These are phyloP conservation scores for Chrysoporthe deuterocubensis DNA, from an alignment of 2,329 filamentous ascomycete genomes.

Conservation along the genomic window DNA sequence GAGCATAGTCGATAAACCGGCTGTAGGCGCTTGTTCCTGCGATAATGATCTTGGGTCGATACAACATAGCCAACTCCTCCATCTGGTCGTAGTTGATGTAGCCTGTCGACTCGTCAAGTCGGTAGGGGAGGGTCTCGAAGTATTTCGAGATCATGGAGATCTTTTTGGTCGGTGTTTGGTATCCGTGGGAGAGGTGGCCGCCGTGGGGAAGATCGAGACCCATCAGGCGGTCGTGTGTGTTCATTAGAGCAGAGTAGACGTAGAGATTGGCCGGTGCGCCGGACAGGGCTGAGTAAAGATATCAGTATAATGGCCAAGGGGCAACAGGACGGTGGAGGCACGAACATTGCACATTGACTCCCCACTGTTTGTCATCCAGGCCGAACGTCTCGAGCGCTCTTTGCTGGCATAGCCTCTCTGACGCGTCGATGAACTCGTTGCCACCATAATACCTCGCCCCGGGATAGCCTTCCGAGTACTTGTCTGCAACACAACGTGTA, in stretches of 20 bases:
- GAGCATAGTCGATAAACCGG: conserved; percentile 91
- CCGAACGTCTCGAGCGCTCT: conserved; percentile 87
- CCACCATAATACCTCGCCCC: conserved; percentile 96
- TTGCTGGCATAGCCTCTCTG: conserved; percentile 87
- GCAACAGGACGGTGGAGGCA: conserved; percentile 23
- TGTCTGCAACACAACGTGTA: conserved; percentile 62
- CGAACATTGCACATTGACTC: conserved; percentile 91
- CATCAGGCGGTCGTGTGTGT: conserved; percentile 94
- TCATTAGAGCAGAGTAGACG: conserved; percentile 92
- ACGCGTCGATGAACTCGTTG: conserved; percentile 92
- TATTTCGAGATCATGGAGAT: conserved; percentile 99
- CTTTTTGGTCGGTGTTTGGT: conserved; percentile 91
- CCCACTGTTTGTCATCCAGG: conserved; percentile 85
- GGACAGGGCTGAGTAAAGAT: conserved; percentile 67
- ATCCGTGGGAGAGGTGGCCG: conserved; percentile 94
- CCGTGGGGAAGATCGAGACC: conserved; percentile 95
- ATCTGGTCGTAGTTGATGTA: conserved; percentile 94
- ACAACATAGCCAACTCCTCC: conserved; percentile 83
- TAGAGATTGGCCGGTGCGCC: conserved; percentile 79
- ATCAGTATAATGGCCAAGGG: conserved; percentile 17
- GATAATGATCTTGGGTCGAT: conserved; percentile 94
- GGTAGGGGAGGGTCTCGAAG: conserved; percentile 97
- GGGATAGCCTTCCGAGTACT: conserved; percentile 98
- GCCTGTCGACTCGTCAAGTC: conserved; percentile 85
- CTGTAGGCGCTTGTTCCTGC: conserved; percentile 96